Percentiles rank a stretch among this genome's conserved stretches.
Evolutionary conservation across 164 flowering plant species (phyloP).

Genomic region (Chloranthus sessilifolius): DNA sequence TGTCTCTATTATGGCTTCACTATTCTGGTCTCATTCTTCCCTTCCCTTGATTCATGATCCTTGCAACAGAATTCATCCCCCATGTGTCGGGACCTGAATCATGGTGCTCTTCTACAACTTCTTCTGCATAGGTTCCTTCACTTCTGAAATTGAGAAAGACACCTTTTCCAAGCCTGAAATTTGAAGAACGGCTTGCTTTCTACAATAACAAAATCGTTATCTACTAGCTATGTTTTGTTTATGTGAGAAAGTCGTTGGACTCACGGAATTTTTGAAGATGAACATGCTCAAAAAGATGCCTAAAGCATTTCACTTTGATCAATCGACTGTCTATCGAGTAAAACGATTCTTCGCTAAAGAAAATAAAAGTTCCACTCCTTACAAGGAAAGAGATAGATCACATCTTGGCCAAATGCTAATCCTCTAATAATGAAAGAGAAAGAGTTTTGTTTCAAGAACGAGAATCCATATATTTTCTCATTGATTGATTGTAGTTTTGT

Average conservation of each 20-base stretch:
- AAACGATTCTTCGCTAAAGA: neutral
- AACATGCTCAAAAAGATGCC: too few relatives aligned
- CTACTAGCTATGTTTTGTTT: neutral
- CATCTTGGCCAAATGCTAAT: neutral
- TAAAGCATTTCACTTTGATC: too few relatives aligned
- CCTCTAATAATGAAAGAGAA: neutral
- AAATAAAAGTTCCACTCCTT: neutral
- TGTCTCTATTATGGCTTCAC: too few relatives aligned
- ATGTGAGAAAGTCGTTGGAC: neutral
- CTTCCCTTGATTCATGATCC: slow-evolving; percentile 4
- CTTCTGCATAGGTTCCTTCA: neutral
- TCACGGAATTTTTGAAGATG: neutral
- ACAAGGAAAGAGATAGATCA: too few relatives aligned
- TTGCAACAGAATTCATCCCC: neutral
- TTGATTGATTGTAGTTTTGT: too few relatives aligned
- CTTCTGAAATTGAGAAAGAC: slow-evolving; percentile 5
- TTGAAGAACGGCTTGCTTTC: neutral
- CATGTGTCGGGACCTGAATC: slow-evolving; percentile 1
- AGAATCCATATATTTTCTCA: too few relatives aligned
- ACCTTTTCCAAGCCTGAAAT: slow-evolving; percentile 4
- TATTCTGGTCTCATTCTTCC: too few relatives aligned
- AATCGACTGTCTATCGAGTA: too few relatives aligned
- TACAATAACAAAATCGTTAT: slow-evolving; percentile 1
- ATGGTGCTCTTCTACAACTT: slow-evolving; percentile 3
- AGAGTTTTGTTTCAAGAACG: neutral